Base-by-base conservation (phyloP, 306 rosid species). In the Sindora glabra region DNA sequence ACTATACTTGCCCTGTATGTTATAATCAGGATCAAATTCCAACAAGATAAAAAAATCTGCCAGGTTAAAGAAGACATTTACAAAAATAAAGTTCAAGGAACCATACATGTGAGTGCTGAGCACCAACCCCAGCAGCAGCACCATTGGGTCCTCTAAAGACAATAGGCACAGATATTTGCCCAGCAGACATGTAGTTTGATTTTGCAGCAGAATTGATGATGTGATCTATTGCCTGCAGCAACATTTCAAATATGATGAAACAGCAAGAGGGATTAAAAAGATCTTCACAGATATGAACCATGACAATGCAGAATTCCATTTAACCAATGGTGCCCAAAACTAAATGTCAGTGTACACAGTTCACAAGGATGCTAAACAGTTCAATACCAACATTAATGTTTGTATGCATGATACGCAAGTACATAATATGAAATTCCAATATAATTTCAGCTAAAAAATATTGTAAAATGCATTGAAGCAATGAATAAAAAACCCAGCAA, bases 111-210 rank as follows among this genome's bases (percentile, higher is more conserved):
- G 99, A 94, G 76, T 94, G 99, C 77, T 94, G 99, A 36, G 99
- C 99, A 75, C 97, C 99, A 73, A 94, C 99, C 44, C 99, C 99
- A 59, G 99, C 87, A 64, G 99, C 99, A 60, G 99, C 99, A 65
- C 99, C 99, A 44, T 89, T 94, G 62, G 99, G 99, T 59, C 99
- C 99, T 80, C 99, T 86, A 63, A 94, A 94, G 60, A 94, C 99
- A 55, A 94, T 89, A 36, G 99, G 97, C 27, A 94, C 99, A 53
- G 77, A 53, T 58, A 94, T 86, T 81, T 89, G 92, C 52, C 99
- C 97, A 50, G 95, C 83, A 53, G 99, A 94, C 99, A 94, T 94
- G 75, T 89, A 94, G 63, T 89, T 86, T 47, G 99, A 81, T 69
- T 94, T 94, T 67, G 95, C 97, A 33, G 99, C 99, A 74, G 99